These are phyloP conservation scores for Peterozyma xylosa DNA, from an alignment of 805 yeast species.

Conservation along the genomic window DNA sequence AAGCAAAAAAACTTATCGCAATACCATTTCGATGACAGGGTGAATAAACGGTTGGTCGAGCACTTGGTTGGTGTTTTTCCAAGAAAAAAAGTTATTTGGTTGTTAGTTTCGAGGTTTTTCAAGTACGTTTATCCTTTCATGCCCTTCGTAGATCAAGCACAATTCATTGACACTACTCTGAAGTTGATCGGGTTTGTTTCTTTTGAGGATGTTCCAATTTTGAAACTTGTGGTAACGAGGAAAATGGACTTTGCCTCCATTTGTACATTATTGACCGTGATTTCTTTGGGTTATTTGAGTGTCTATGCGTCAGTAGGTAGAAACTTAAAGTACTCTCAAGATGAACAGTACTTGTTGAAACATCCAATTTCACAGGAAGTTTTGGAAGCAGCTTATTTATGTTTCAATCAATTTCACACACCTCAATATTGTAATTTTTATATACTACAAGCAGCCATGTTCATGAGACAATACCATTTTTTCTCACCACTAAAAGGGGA, in stretches of 20 bases:
- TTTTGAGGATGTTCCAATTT: constrained; percentile 1
- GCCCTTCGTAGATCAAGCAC: constrained; percentile 36
- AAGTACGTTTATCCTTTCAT: constrained; percentile 32
- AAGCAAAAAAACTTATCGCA: too few relatives aligned
- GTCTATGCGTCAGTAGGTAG: constrained; percentile 10
- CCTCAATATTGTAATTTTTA: constrained; percentile 29
- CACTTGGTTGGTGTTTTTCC: constrained; percentile 14
- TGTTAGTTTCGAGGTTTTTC: constrained; percentile 30
- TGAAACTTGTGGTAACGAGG: constrained; percentile 7
- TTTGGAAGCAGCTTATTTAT: constrained; percentile 28
- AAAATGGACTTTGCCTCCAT: constrained; percentile 16
- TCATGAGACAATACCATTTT: constrained; percentile 29
- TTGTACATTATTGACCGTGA: constrained; percentile 18
- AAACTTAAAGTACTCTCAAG: constrained; percentile 12
- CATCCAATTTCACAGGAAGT: constrained; percentile 33
- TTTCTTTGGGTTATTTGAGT: constrained; percentile 10
- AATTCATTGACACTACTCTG: constrained; percentile 23
- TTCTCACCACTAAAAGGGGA: constrained; percentile 54
- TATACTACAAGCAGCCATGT: background rate
- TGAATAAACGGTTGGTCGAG: background rate
- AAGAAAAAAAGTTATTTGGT: constrained; percentile 23
- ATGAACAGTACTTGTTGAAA: constrained; percentile 20
- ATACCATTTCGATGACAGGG: too few relatives aligned
- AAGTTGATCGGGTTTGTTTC: constrained; percentile 26
- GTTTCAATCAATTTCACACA: constrained; percentile 31